These are phyloP conservation scores for Croton laevigatus DNA, from an alignment of 441 rosid genomes.

Conservation along the genomic window DNA sequence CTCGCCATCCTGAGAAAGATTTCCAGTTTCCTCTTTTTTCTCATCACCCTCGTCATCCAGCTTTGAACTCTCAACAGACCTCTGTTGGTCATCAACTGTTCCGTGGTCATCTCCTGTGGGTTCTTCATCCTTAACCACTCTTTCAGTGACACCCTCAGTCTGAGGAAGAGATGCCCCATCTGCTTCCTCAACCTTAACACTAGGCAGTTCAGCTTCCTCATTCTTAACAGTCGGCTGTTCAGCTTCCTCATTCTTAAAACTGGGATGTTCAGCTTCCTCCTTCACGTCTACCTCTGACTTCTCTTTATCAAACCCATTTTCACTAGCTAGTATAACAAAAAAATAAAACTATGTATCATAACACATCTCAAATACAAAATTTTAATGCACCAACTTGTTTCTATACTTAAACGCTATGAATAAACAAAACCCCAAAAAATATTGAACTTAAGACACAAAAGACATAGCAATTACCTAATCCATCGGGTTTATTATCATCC, in stretches of 20 bases:
- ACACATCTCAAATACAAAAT: neutral
- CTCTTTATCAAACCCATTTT: conserved; percentile 40
- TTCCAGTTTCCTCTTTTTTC: conserved; percentile 26
- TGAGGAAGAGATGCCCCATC: conserved; percentile 9
- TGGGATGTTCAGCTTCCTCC: conserved; percentile 21
- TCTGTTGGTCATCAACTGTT: conserved; percentile 27
- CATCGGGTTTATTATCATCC: conserved; percentile 38
- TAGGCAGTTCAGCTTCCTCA: too few relatives aligned
- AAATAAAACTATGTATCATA: neutral
- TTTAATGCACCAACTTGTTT: too few relatives aligned
- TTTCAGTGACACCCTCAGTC: conserved; percentile 23
- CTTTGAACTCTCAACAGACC: conserved; percentile 32
- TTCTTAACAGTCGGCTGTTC: neutral
- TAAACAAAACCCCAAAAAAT: neutral
- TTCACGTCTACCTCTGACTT: conserved; percentile 26
- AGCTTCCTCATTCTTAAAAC: conserved; percentile 19
- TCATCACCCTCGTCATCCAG: conserved; percentile 29
- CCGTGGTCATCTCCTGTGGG: conserved; percentile 24
- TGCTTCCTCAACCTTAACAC: conserved; percentile 8
- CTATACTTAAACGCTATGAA: too few relatives aligned
- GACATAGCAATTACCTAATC: conserved; percentile 36
- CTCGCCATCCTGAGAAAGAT: conserved; percentile 25
- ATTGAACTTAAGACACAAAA: neutral
- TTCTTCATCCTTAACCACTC: conserved; percentile 29
- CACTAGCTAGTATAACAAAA: conserved; percentile 30